phyloP scores from a whole-genome alignment of 768 basidiomycete species.

The Tylopilus sp. region DNA sequence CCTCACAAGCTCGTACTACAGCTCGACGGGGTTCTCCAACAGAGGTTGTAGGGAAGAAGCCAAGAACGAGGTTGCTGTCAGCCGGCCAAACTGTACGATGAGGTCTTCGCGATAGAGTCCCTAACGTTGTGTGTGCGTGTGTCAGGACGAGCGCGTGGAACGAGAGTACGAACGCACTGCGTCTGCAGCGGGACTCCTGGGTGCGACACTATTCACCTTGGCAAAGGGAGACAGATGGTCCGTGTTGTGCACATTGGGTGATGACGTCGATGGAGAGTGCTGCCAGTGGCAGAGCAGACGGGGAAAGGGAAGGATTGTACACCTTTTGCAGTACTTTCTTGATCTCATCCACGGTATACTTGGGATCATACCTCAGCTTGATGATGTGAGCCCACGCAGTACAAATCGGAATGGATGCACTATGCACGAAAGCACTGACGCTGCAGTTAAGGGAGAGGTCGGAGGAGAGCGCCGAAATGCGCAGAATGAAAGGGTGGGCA shows the following conservation, averaged over 20 bases:
- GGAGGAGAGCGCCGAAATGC: too few species aligned
- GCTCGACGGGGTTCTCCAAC: too few species aligned
- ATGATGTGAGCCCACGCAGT: slow-evolving; percentile 74
- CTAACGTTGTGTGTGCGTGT: slow-evolving; percentile 30
- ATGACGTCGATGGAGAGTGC: slow-evolving; percentile 12
- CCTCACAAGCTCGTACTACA: too few species aligned
- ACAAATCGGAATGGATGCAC: too few species aligned
- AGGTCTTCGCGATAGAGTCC: slow-evolving; percentile 72
- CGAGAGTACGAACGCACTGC: slow-evolving; percentile 51
- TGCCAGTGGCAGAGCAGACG: background rate
- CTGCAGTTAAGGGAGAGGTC: too few species aligned
- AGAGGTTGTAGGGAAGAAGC: slow-evolving; percentile 37
- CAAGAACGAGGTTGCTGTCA: slow-evolving; percentile 51
- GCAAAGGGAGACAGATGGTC: slow-evolving; percentile 56
- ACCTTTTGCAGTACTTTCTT: too few species aligned
- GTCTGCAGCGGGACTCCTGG: slow-evolving; percentile 75
- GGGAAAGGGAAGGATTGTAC: slow-evolving; percentile 3
- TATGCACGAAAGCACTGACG: too few species aligned
- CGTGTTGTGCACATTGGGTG: slow-evolving; percentile 1
- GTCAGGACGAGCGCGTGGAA: background rate
- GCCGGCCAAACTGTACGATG: slow-evolving; percentile 66
- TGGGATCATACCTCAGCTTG: slow-evolving; percentile 77
- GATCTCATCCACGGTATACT: slow-evolving; percentile 60
- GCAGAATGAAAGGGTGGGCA: too few species aligned
- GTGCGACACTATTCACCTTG: slow-evolving; percentile 76